These are phyloP conservation scores for Amylocarpus encephaloides DNA, from an alignment of 2,329 filamentous ascomycete species.

Conservation along the genomic window DNA sequence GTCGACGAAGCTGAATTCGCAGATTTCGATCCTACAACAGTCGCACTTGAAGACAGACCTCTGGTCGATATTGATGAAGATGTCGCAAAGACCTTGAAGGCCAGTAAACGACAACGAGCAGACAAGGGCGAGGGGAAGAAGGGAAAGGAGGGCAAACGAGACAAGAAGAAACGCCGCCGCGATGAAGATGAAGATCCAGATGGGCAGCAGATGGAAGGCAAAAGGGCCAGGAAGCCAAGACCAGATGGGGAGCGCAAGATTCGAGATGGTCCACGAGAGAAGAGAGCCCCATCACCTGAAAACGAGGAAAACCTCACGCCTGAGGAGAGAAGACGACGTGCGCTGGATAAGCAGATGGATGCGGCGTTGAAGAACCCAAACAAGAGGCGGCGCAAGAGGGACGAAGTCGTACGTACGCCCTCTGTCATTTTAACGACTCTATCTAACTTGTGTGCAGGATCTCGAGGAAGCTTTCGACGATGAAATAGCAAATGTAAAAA, in stretches of 20 bases:
- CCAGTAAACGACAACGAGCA: conserved; percentile 57
- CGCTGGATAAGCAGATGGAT: conserved; percentile 81
- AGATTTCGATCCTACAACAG: conserved; percentile 60
- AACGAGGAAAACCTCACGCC: conserved; percentile 75
- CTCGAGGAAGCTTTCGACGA: conserved; percentile 86
- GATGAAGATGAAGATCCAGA: conserved; percentile 40
- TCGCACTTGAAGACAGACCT: conserved; percentile 56
- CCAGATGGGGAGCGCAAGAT: conserved; percentile 34
- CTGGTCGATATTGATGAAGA: conserved; percentile 60
- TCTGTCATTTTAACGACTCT: not conserved
- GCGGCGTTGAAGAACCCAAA: conserved; percentile 76
- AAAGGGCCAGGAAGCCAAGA: conserved; percentile 39
- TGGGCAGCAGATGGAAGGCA: conserved; percentile 47
- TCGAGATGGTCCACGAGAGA: conserved; percentile 33
- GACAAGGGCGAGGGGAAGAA: conserved; percentile 63
- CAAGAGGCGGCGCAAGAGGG: conserved; percentile 64
- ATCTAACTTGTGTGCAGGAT: conserved; percentile 49
- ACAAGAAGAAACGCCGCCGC: conserved; percentile 60
- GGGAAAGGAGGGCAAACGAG: conserved; percentile 57
- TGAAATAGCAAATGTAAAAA: conserved; percentile 79
- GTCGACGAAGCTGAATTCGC: conserved; percentile 65
- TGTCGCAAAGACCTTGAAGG: conserved; percentile 56
- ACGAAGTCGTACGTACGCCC: conserved; percentile 67
- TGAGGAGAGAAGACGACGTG: conserved; percentile 75
- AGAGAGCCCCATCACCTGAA: conserved; percentile 52